Evolutionary conservation across 192 early-diverging fungal species (phyloP).

Genomic region (Dissophora globulifera): DNA sequence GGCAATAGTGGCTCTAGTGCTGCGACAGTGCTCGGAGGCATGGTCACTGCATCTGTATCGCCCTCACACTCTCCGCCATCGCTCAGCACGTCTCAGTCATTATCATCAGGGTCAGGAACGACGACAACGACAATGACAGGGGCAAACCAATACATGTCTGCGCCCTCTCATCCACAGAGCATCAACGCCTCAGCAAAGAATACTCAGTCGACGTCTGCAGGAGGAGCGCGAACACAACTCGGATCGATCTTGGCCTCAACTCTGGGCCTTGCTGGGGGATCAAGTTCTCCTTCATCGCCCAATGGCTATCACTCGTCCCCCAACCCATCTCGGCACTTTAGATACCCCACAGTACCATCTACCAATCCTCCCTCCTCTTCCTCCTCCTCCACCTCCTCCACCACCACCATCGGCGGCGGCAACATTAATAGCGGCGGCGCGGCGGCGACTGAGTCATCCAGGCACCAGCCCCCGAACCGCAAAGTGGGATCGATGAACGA

Average conservation of each 20-base stretch:
- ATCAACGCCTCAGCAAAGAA: neutral
- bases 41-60: neutral
- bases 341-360: slow-evolving; percentile 13
- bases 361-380: slow-evolving; percentile 1
- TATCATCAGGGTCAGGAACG: neutral
- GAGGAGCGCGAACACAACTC: slow-evolving; percentile 13
- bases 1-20: neutral
- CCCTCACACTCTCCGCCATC: neutral
- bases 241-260: slow-evolving; percentile 31
- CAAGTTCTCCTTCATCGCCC: slow-evolving; percentile 6
- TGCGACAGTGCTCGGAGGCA: slow-evolving; percentile 15
- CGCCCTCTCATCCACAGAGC: slow-evolving; percentile 10
- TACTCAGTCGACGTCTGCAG: slow-evolving; percentile 2
- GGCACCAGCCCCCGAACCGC: slow-evolving; percentile 6
- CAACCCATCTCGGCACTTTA: slow-evolving; percentile 13
- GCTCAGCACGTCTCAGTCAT: neutral
- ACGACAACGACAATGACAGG: slow-evolving; percentile 7
- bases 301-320: neutral
- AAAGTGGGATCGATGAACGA: slow-evolving; percentile 16
- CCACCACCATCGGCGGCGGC: neutral
- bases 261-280: slow-evolving; percentile 19
- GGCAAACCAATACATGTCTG: neutral
- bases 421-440: neutral
- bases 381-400: neutral
- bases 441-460: slow-evolving; percentile 5